Evolutionary conservation across 805 yeast species (phyloP), one percentile per base, ranked within the genome.

Genomic region (Hanseniaspora guilliermondii): DNA sequence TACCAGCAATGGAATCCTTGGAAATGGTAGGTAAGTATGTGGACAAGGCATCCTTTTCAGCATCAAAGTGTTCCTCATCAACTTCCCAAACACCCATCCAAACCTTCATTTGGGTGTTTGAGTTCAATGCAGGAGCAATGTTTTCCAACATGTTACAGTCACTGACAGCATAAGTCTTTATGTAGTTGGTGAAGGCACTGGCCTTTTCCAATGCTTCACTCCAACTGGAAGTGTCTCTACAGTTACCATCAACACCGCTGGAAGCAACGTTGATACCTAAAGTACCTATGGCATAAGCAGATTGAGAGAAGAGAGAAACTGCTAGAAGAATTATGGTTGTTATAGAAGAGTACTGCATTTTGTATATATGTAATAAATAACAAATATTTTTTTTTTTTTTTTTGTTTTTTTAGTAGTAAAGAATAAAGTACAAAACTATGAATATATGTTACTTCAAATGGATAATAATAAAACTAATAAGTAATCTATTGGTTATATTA

Each of bases 41-140:
- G 60, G 72, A 62, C 62, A 91, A 76, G 47, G 96, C 95, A 27
- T 66, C 66, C 68, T 85, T 77, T 73, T 91, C 97, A 12, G 76
- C 81, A 45, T 68, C 70, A 67, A 77, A 89, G 69, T 87, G 94
- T 52, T 82, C 68, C 53, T 81, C 87, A 65, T 87, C 95, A 53
- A 76, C 87, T 68, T 97, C 97, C 97, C 97, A 91, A 61, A 91
- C 77, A 68, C 97, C 97, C 44, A 87, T 73, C 56, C 56, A 53
- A 68, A 87, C 78, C 45, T 85, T 68, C 62, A 79, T 75, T 77
- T 88, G 85, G 56, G 88, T 87, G 60, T 80, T 82, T 56, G 73
- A 72, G 65, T 83, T 89, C 53, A 86, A 87, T 58, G 87, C 96
- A 47, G 96, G 96, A 55, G 88, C 95, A 60, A 91, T 73, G 64